Evolutionary conservation across 2,329 filamentous ascomycete genomes (phyloP), one percentile per base, ranked within the genome.

Genomic region (Trichoderma semiorbis): DNA sequence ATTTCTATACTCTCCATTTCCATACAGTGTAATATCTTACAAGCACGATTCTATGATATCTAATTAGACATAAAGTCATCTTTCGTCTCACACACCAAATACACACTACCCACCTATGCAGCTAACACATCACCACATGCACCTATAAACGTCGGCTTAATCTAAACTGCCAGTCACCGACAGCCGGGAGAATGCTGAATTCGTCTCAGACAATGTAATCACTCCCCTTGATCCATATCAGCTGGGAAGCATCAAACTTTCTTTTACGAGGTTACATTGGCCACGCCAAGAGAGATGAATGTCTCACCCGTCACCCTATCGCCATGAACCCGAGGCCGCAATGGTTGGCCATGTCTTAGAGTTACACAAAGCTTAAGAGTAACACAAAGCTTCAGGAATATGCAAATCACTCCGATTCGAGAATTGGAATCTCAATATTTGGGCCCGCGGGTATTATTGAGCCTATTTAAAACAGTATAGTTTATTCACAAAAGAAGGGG

Each of bases 401-500:
- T 12, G 43, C 32, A n/a, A 57, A 57, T 30, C 64, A 67, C 50
- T 14, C 21, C 28, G 30, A 32, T n/a, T 47, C 26, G 57, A 21
- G 28, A 11, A 3, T 12, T 21, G 28, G 18, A 34, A 14, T 18
- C 1, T 18, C 32, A 47, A 32, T 7, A 36, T 47, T 26, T 64
- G 68, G 36, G 70, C 63, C 24, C 30, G 55, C 18, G 53, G 26
- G 43, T 58, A 39, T 72, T 66, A 67, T 72, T 72, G 55, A 70
- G 71, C 71, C 62, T 71, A 68, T 57, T 72, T 64, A 63, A 72
- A 70, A 53, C 26, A 69, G 55, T 69, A 62, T 65, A 72, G 30
- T 21, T 70, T 72, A 70, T 63, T 64, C 67, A 57, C 69, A 72
- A 72, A 57, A 69, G 53, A 24, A 57, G 62, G 71, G 65, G 68